Evolutionary conservation across 352 stramenopile species (phyloP), one percentile per base, ranked within the genome.

Genomic region (Bremia lactucae): DNA sequence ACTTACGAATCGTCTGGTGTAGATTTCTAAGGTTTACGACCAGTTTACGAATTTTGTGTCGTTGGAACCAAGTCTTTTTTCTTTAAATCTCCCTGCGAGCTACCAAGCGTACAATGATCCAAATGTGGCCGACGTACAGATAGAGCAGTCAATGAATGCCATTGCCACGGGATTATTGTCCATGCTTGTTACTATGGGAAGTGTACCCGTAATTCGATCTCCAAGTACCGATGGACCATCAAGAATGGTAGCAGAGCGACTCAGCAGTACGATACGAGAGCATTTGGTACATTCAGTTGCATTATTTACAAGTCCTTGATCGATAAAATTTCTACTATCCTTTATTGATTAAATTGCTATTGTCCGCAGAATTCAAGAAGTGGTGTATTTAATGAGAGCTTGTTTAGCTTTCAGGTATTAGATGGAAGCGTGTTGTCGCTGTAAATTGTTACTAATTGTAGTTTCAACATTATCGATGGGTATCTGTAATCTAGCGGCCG

Each of bases 41-140:
- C 87, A 98, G 65, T 97, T 97, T 65, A 79, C 97, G 10, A 96
- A 98, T 65, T 98, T 98, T 58, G 87, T 98, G 7, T 96, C 92
- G 24, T 61, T 98, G 8, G 95, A 99, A 66, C 75, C 87, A 36
- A 72, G 80, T 53, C 65, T 99, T 8, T 98, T 98, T 58, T 93
- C 79, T 22, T 64, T 99, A 11, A 91, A 97, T 38, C 74, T 97
- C 10, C 49, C 70, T 4, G 67, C 95, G 31, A 97, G 89, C 52
- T 98, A 98, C 72, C 66, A 72, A 18, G 65, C 81, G 35, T 97
- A 97, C 65, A 98, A 98, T 67, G 78, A 94, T 41, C 75, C 85
- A 29, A 77, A 59, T 34, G 50, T 87, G 15, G 54, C 65, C 14
- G 84, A 95, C 52, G 48, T 51, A 34, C 72, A 88, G 33, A 92